Conservation (phyloP, 768 basidiomycete genomes). For the Mrakia gelida region DNA sequence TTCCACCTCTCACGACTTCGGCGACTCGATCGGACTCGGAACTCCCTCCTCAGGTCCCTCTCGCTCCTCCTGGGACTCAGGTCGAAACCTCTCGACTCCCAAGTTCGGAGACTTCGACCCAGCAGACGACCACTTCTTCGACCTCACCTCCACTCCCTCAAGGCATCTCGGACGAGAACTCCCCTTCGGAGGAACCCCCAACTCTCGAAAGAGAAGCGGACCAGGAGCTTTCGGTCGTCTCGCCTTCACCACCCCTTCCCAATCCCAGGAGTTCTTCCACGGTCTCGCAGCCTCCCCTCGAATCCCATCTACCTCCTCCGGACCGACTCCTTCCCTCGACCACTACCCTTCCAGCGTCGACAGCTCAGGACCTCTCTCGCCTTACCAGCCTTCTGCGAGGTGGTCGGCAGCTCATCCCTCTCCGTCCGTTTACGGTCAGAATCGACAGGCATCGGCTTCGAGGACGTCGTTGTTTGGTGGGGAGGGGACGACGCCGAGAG, state of each 20-base stretch:
- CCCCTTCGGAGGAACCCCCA: slow-evolving; percentile 24
- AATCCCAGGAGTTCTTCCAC: slow-evolving; percentile 24
- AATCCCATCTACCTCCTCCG: slow-evolving; percentile 1
- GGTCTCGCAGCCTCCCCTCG: slow-evolving; percentile 23
- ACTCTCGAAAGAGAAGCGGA: slow-evolving; percentile 12
- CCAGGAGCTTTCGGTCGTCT: slow-evolving; percentile 11
- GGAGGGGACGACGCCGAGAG: not conserved
- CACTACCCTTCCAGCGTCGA: slow-evolving; percentile 25
- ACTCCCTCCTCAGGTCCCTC: slow-evolving; percentile 19
- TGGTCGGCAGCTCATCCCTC: slow-evolving; percentile 19
- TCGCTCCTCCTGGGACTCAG: slow-evolving; percentile 9
- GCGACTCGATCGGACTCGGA: slow-evolving; percentile 8
- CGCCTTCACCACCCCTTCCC: slow-evolving; percentile 16
- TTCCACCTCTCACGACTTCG: not conserved
- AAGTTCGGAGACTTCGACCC: slow-evolving; percentile 20
- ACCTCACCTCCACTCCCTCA: slow-evolving; percentile 25
- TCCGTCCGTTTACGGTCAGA: slow-evolving; percentile 8
- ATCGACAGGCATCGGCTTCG: not conserved
- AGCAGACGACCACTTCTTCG: slow-evolving; percentile 17
- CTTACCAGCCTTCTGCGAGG: slow-evolving; percentile 11
- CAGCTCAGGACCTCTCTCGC: slow-evolving; percentile 25
- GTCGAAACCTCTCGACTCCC: slow-evolving; percentile 7
- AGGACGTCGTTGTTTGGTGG: not conserved
- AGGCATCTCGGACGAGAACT: slow-evolving; percentile 21
- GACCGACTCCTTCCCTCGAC: slow-evolving; percentile 4